Conservation (phyloP, 2,329 filamentous ascomycete genomes). For the Colletotrichum brevisporum region DNA sequence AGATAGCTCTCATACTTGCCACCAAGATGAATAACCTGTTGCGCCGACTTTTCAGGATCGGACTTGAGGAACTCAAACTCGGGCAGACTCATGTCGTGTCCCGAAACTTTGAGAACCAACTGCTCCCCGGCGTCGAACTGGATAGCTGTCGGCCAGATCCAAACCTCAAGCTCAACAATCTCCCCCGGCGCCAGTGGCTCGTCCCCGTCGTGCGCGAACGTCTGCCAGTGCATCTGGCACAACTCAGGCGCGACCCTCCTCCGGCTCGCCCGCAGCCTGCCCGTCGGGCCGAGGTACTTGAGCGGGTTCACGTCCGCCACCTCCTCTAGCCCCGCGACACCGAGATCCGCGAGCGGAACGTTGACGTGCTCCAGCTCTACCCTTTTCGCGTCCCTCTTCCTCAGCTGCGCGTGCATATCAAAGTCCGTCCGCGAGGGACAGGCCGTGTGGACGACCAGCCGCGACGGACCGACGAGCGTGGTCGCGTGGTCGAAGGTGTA, state of each 20-base stretch:
- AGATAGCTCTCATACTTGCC: constrained; percentile 12
- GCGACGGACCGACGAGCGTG: constrained; percentile 10
- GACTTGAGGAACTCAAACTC: constrained; percentile 1
- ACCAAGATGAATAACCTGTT: constrained; percentile 8
- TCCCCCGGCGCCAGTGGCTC: constrained; percentile 2
- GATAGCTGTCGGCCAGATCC: constrained; percentile 23
- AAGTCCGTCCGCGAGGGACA: constrained; percentile 13
- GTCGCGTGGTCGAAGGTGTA: constrained; percentile 2
- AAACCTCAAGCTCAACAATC: constrained; percentile 4
- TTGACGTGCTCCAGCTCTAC: constrained; percentile 17
- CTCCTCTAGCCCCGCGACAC: neutral
- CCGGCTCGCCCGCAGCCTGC: constrained; percentile 12
- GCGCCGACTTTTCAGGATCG: neutral
- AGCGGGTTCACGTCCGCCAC: constrained; percentile 22
- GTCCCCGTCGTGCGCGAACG: constrained; percentile 8
- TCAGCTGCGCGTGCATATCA: constrained; percentile 17
- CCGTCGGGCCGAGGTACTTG: constrained; percentile 19
- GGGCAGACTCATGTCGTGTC: neutral
- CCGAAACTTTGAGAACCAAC: constrained; percentile 1
- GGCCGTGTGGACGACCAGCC: constrained; percentile 13
- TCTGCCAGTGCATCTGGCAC: constrained; percentile 3
- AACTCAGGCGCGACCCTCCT: constrained; percentile 9
- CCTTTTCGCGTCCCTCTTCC: constrained; percentile 11
- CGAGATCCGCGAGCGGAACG: constrained; percentile 10
- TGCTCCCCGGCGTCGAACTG: constrained; percentile 17